These are phyloP conservation scores for Arabidopsis suecica DNA, from an alignment of 345 rosid species.

Conservation along the genomic window DNA sequence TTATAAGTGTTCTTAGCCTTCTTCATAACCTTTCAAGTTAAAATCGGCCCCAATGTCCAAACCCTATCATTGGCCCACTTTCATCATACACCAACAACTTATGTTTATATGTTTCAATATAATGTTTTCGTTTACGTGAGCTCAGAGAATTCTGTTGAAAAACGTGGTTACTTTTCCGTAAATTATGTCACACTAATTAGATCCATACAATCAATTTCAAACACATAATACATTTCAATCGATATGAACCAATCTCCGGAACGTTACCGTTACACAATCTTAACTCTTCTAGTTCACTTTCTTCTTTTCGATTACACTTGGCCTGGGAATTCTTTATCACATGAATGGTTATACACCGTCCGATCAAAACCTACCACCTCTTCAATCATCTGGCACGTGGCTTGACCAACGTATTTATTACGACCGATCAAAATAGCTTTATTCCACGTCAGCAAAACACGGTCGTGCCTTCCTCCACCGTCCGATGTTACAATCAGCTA, in stretches of 20 bases:
- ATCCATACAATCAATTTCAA: not conserved
- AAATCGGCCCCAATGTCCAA: not conserved
- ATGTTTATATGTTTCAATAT: too few species aligned
- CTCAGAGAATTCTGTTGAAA: not conserved
- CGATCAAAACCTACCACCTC: not conserved
- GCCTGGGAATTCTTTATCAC: not conserved
- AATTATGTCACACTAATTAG: not conserved
- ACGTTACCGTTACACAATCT: not conserved
- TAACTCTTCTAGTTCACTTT: not conserved
- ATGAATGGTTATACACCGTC: constrained; percentile 3
- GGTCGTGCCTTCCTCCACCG: constrained; percentile 16
- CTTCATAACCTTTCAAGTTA: not conserved
- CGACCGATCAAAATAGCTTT: not conserved
- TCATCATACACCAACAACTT: too few species aligned
- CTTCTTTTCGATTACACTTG: constrained; percentile 9
- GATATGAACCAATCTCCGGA: too few species aligned
- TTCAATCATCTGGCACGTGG: constrained; percentile 26
- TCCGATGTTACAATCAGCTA: constrained; percentile 47
- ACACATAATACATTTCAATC: not conserved
- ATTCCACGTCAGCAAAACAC: constrained; percentile 30
- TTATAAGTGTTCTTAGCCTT: not conserved
- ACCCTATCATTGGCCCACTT: not conserved
- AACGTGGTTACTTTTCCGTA: too few species aligned
- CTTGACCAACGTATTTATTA: not conserved
- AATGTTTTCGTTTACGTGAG: not conserved